Evolutionary conservation across 352 stramenopile species (phyloP), one percentile per base, ranked within the genome.

Genomic region (Aphanomyces stellatus): DNA sequence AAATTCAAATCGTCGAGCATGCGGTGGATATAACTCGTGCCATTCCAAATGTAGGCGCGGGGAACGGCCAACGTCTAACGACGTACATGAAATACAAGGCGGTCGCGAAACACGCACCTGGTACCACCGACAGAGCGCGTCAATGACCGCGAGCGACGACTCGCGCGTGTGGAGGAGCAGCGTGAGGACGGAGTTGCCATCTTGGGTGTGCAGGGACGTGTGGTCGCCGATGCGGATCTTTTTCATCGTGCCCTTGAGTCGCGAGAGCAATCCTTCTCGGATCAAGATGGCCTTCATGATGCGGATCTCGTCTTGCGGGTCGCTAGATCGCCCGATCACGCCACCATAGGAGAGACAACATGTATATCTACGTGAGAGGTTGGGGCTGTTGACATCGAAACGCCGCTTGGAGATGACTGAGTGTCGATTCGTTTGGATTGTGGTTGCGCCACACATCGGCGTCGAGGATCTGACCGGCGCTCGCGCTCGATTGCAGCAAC

Each of bases 1-100:
- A 93, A 93, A 53, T 93, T 88, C 24, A 92, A 74, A 66, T 93
- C 85, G 8, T 76, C 74, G 4, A 88, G 40, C 80, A 93, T 91
- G 46, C 88, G 88, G 56, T 74, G 70, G 27, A 77, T 76, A 59
- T 93, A 93, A 68, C 90, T 88, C 30, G 76, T 62, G 17, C 76
- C 78, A 8, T 88, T 75, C 30, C 76, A 81, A 7, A 76, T 65
- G 67, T 87, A 88, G 3, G 79, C 66, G 3, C 56, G 55, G 10
- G 55, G 55, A 2, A 31, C 22, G 5, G 55, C 11, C 34, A 63
- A 5, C 55, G 55, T 28, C 31, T 41, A 3, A 2, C 17, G 24
- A 3, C 22, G 11, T 27, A 53, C 8, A 53, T 53, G n/a, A 69
- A 40, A 77, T 64, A 6, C 61, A 56, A 2, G 67, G 33, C 15